Evolutionary conservation across 192 early-diverging fungal genomes (phyloP).

Genomic region (Paraglomus brasilianum): DNA sequence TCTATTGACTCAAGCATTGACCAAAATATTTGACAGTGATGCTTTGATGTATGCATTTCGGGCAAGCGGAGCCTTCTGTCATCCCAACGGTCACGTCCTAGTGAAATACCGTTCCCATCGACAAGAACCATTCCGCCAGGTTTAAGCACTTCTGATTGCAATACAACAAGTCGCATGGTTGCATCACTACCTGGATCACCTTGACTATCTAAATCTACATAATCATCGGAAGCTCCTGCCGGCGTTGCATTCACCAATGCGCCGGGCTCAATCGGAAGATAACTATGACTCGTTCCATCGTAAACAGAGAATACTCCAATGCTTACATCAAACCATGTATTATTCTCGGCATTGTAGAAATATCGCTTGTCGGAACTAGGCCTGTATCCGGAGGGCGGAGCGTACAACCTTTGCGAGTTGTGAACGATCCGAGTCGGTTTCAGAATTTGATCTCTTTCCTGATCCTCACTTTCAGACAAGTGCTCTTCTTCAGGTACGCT

Average conservation of each 20-base stretch:
- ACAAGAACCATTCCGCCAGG: slow-evolving; percentile 49
- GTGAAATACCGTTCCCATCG: slow-evolving; percentile 47
- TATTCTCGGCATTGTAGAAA: slow-evolving; percentile 44
- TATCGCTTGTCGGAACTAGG: slow-evolving; percentile 44
- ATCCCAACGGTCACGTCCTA: slow-evolving; percentile 57
- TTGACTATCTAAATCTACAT: slow-evolving; percentile 13
- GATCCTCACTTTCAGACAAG: slow-evolving; percentile 10
- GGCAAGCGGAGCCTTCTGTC: slow-evolving; percentile 53
- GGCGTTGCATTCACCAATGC: slow-evolving; percentile 8
- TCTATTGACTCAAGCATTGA: slow-evolving; percentile 5
- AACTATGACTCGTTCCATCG: slow-evolving; percentile 45
- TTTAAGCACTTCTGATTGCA: slow-evolving; percentile 43
- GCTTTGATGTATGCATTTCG: slow-evolving; percentile 59
- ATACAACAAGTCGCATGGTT: slow-evolving; percentile 53
- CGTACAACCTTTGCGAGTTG: slow-evolving; percentile 29
- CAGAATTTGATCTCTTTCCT: too few relatives aligned
- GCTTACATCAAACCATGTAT: slow-evolving; percentile 51
- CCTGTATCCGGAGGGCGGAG: slow-evolving; percentile 4
- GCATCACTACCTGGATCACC: slow-evolving; percentile 39
- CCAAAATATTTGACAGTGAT: slow-evolving; percentile 57
- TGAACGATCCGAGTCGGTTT: too few relatives aligned
- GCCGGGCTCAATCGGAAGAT: slow-evolving; percentile 43
- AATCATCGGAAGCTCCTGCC: slow-evolving; percentile 7
- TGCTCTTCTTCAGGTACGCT: slow-evolving; percentile 19
- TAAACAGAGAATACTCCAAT: slow-evolving; percentile 47